Evolutionary conservation across 2,329 filamentous ascomycete species (phyloP).

Genomic region (Pseudopithomyces maydicus): DNA sequence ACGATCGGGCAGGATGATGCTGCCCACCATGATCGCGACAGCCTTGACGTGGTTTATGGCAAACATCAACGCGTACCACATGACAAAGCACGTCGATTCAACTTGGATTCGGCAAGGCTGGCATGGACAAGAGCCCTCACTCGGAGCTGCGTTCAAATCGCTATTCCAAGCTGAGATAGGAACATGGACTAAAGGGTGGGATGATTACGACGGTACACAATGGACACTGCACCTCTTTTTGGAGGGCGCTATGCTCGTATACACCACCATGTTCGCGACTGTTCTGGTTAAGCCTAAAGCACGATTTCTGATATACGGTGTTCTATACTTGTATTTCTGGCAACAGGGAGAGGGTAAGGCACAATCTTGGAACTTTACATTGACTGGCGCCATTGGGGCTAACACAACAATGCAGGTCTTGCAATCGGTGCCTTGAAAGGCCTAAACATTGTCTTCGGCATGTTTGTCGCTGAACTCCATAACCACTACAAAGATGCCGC

Average conservation of each 20-base stretch:
- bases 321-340: slow-evolving; percentile 50
- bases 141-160: slow-evolving; percentile 38
- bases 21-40: slow-evolving; percentile 63
- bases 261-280: slow-evolving; percentile 49
- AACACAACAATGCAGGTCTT: slow-evolving; percentile 29
- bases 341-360: slow-evolving; percentile 39
- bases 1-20: slow-evolving; percentile 62
- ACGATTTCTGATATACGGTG: slow-evolving; percentile 40
- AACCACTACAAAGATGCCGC: slow-evolving; percentile 57
- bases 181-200: slow-evolving; percentile 47
- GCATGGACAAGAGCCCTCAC: slow-evolving; percentile 40
- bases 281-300: slow-evolving; percentile 44
- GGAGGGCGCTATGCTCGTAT: slow-evolving; percentile 49
- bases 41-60: slow-evolving; percentile 60
- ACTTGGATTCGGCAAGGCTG: slow-evolving; percentile 60
- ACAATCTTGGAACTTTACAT: not conserved
- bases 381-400: slow-evolving; percentile 13
- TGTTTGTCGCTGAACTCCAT: slow-evolving; percentile 65
- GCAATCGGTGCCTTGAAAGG: slow-evolving; percentile 45
- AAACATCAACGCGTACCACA: slow-evolving; percentile 62
- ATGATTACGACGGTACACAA: slow-evolving; percentile 50
- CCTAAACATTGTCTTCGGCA: slow-evolving; percentile 66
- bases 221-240: slow-evolving; percentile 52
- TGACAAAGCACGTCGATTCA: slow-evolving; percentile 62
- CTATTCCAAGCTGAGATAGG: slow-evolving; percentile 37